Base-by-base conservation (phyloP, 768 basidiomycete genomes). In the Pleurotus djamor region DNA sequence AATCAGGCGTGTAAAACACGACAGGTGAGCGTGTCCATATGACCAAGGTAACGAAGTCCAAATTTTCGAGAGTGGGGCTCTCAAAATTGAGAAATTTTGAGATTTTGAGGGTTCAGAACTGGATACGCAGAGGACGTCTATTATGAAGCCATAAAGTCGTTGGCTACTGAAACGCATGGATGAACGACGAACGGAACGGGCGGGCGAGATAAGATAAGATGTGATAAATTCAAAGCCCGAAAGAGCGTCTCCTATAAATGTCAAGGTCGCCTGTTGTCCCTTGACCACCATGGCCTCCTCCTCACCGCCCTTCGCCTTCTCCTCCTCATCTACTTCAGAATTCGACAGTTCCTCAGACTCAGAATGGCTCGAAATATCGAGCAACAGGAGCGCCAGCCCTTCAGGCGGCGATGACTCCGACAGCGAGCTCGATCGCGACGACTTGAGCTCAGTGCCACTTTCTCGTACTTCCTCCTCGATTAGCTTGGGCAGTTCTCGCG, bases 281-380 rank as follows among this genome's bases (percentile, higher is more conserved):
- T 47, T 35, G 16, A 54, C 60, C 57, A 62, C 38, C 66, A 63
- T 62, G 52, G 61, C 60, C 64, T 41, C 63, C 61, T 28, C 21
- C 21, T 28, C 21, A 28, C 21, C 21, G 59, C 52, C 52, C 56
- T 52, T 62, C 60, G 67, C 72, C 64, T 74, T 74, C 60, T 73
- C 74, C n/a, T n/a, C n/a, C 63, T 75, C 77, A 57, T 68, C 67
- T 62, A 76, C 83, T 71, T 83, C 87, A 65, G 89, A 91, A 69
- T 68, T 79, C 63, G 89, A 88, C 69, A 83, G 72, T 61, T 71
- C 84, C 62, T 92, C 89, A 41, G 91, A 92, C 75, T 90, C 88
- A 34, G 91, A 92, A 72, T 92, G 91, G 91, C 86, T 90, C 67
- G 90, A 92, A 66, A 81, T 92, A 64, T 76, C 87, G 34, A 86